Evolutionary conservation across 345 rosid species (phyloP).

Genomic region (Trapa incisa): DNA sequence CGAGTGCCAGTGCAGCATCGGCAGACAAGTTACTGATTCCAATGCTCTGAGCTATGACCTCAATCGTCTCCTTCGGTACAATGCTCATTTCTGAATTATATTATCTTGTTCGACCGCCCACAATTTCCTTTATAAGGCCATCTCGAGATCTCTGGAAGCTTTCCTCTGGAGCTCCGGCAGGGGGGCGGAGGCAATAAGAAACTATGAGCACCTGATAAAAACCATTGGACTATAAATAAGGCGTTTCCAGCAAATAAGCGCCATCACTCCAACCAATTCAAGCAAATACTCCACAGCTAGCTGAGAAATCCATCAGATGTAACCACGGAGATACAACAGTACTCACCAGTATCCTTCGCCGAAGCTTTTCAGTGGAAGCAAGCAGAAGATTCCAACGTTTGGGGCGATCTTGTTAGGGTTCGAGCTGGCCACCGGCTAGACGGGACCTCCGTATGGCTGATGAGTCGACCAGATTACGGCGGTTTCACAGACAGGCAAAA

Average conservation of each 20-base stretch:
- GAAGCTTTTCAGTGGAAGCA: background rate
- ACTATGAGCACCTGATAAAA: too few relatives aligned
- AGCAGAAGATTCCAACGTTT: background rate
- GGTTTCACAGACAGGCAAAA: too few relatives aligned
- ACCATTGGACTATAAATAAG: too few relatives aligned
- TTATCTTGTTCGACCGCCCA: conserved; percentile 1
- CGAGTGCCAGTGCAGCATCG: conserved; percentile 76
- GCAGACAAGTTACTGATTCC: conserved; percentile 57
- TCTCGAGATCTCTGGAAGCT: background rate
- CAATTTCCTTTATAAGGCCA: background rate
- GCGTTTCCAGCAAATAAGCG: too few relatives aligned
- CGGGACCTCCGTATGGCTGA: background rate
- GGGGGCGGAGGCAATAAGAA: background rate
- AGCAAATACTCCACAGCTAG: too few relatives aligned
- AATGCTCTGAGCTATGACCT: conserved; percentile 78
- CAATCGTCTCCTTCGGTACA: conserved; percentile 75
- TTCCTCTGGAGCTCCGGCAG: background rate
- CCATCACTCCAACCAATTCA: too few relatives aligned
- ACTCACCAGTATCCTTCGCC: background rate
- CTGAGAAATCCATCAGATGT: background rate
- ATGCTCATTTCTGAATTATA: conserved; percentile 43
- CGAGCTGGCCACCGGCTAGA: background rate
- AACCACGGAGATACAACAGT: background rate
- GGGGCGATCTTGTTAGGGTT: background rate
- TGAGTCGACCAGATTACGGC: too few relatives aligned